Base-by-base conservation (phyloP, 768 basidiomycete species). In the Russula dissimulans region DNA sequence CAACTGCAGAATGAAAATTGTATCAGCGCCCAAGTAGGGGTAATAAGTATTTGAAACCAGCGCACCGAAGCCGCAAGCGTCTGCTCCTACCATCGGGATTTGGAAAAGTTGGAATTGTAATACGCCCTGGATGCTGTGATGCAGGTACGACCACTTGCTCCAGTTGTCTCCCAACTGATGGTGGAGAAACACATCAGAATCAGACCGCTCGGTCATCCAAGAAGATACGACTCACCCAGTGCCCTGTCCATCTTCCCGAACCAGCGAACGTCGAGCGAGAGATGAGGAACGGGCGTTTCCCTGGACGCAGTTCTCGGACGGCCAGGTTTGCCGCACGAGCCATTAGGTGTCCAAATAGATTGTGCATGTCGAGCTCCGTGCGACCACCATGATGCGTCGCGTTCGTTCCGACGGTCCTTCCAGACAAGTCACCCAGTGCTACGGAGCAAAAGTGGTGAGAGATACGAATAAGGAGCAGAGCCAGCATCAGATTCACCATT, bases 31-130 rank as follows among this genome's bases (percentile, higher is more conserved):
- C 39, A 15, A 15, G 4, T 5, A 18, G 10, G 15, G 7, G 14
- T 1, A 5, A 15, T 14, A 9, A 10, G 14, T 10, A 46, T 6
- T 67, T 62, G 64, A 53, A 66, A 38, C 9, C 48, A 57, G 71
- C 77, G 59, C 64, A 80, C 77, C 76, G 73, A 85, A 85, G 18
- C 84, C 85, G 69, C 84, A 86, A 7, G 85, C 83, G 67, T 92
- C 89, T 3, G 88, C 86, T 18, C 89, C 90, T 17, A 91, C 88
- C 74, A 91, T 86, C 0, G 89, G 89, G 61, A 89, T 85, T 65
- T 87, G 85, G 79, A 86, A 91, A 14, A 91, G 72, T 71, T 90
- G 87, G 79, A 91, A 91, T 70, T 91, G 88, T 18, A 91, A 77
- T 18, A 88, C 74, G 17, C 87, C 88, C 73, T 89, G 82, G 54